phyloP scores from a whole-genome alignment of 306 rosid genomes.

The Glycine latifolia region DNA sequence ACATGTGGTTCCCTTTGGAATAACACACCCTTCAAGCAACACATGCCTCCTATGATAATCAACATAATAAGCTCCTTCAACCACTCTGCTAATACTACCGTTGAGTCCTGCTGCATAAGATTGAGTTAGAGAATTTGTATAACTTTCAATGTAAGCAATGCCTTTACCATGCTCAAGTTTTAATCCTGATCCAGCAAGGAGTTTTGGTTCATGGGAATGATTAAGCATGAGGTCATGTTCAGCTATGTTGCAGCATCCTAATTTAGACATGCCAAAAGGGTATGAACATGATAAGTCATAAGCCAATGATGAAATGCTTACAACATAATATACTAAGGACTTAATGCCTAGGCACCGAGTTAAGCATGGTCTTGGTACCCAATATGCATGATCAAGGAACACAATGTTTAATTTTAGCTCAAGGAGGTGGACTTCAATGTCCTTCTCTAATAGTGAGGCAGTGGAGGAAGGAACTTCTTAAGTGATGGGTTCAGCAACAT shows the following conservation, averaged over 20 bases:
- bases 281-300: background rate
- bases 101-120: constrained; percentile 13
- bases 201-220: background rate
- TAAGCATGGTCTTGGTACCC: background rate
- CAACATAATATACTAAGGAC: background rate
- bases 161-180: background rate
- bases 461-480: constrained; percentile 1
- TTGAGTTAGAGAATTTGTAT: background rate
- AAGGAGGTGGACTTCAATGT: constrained; percentile 23
- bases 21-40: background rate
- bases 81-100: background rate
- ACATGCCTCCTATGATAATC: constrained; percentile 9
- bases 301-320: background rate
- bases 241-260: background rate
- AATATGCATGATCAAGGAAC: constrained; percentile 11
- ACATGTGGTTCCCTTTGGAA: background rate
- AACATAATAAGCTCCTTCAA: background rate
- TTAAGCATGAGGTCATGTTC: background rate
- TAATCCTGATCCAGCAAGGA: constrained; percentile 5
- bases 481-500: background rate
- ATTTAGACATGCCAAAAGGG: background rate
- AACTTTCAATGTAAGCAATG: background rate
- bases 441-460: background rate
- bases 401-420: constrained; percentile 4
- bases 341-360: background rate